These are phyloP conservation scores for Plenodomus tracheiphilus DNA, from an alignment of 2,329 filamentous ascomycete genomes.

Conservation along the genomic window DNA sequence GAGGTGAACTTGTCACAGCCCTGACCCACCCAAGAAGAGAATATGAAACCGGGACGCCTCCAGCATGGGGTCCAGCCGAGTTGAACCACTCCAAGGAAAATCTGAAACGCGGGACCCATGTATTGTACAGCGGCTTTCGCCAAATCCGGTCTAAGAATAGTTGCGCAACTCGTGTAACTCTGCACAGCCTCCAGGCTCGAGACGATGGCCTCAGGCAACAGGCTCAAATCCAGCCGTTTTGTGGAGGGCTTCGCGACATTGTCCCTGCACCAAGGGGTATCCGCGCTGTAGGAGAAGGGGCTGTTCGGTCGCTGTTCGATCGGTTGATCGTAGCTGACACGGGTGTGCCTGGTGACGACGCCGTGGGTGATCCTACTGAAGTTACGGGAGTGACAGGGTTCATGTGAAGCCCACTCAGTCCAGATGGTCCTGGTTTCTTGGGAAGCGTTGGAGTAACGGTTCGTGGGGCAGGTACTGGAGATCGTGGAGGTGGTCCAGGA, in stretches of 20 bases:
- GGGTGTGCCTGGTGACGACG: constrained; percentile 16
- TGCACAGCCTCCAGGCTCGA: too few species aligned
- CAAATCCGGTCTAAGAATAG: constrained; percentile 22
- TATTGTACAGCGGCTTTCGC: constrained; percentile 28
- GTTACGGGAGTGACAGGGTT: constrained; percentile 37
- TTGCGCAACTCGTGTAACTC: neutral
- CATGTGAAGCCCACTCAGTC: constrained; percentile 38
- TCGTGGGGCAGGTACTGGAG: constrained; percentile 10
- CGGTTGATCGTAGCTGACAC: constrained; percentile 16
- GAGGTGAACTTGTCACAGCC: too few species aligned
- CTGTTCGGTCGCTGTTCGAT: constrained; percentile 16
- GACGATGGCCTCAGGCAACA: neutral
- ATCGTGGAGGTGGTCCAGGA: constrained; percentile 30
- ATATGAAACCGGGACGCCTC: neutral
- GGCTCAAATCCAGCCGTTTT: constrained; percentile 43
- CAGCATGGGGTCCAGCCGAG: neutral
- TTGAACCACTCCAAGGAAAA: neutral
- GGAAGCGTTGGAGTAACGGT: constrained; percentile 9
- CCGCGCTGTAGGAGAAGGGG: constrained; percentile 34
- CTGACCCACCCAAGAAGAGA: neutral
- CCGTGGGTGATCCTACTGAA: constrained; percentile 18
- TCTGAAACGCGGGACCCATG: neutral
- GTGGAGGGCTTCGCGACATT: constrained; percentile 40
- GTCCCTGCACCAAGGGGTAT: constrained; percentile 43
- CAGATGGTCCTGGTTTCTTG: constrained; percentile 10